These are phyloP conservation scores for Blastobotrys attinorum DNA, from an alignment of 805 yeast genomes.

Conservation along the genomic window DNA sequence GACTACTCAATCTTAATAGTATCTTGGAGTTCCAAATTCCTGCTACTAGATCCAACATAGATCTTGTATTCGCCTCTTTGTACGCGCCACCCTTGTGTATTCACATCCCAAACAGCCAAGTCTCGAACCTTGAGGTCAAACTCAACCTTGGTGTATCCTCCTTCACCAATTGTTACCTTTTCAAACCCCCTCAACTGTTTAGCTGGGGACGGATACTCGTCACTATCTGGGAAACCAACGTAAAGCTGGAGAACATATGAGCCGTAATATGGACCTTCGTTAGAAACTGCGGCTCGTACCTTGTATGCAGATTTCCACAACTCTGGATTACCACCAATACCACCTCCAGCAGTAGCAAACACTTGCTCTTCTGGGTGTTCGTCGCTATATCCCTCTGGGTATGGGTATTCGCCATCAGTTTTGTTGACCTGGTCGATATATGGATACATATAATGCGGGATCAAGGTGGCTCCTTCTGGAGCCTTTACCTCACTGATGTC, in stretches of 20 bases:
- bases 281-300: conserved; percentile 38
- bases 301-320: conserved; percentile 46
- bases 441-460: conserved; percentile 48
- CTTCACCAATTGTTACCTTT: conserved; percentile 40
- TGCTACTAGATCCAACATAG: conserved; percentile 36
- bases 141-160: conserved; percentile 31
- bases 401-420: conserved; percentile 31
- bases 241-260: conserved; percentile 46
- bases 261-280: conserved; percentile 41
- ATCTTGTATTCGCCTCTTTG: conserved; percentile 48
- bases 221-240: conserved; percentile 36
- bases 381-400: conserved; percentile 30
- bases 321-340: conserved; percentile 49
- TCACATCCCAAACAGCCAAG: conserved; percentile 49
- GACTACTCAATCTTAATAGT: too few relatives aligned
- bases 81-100: conserved; percentile 50
- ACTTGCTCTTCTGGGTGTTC: too few relatives aligned
- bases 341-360: conserved; percentile 36
- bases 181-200: conserved; percentile 50
- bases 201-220: conserved; percentile 40
- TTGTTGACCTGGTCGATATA: conserved; percentile 32
- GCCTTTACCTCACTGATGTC: conserved; percentile 28
- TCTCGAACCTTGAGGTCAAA: conserved; percentile 48
- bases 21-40: conserved; percentile 15
- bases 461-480: conserved; percentile 46